These are phyloP conservation scores for Aspergillus floridensis DNA, from an alignment of 2,329 filamentous ascomycete genomes.

Conservation along the genomic window DNA sequence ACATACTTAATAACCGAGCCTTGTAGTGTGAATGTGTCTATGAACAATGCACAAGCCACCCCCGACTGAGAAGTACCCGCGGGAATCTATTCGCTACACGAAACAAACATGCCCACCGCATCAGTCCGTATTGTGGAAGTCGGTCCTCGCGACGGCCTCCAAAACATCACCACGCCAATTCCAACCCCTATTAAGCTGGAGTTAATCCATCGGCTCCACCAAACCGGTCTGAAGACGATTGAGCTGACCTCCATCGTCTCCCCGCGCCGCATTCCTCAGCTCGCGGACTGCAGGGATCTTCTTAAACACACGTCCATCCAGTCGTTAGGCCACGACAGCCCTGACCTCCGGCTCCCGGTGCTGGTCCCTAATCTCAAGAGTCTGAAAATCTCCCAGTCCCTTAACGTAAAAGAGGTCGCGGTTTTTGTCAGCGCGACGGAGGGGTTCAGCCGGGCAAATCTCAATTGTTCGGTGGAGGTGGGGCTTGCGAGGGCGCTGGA, in stretches of 20 bases:
- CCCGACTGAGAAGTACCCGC: too few species aligned
- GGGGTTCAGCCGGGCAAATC: conserved; percentile 44
- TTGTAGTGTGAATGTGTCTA: too few species aligned
- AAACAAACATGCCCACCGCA: not conserved
- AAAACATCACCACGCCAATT: conserved; percentile 75
- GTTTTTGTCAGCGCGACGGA: conserved; percentile 45
- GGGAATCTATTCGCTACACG: not conserved
- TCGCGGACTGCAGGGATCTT: conserved; percentile 42
- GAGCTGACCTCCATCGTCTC: conserved; percentile 81
- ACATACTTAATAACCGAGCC: too few species aligned
- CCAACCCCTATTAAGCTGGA: conserved; percentile 72
- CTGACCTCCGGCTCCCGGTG: conserved; percentile 33
- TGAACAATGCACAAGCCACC: too few species aligned
- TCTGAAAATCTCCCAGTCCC: conserved; percentile 56
- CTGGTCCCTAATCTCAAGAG: conserved; percentile 44
- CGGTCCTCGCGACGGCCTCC: conserved; percentile 79
- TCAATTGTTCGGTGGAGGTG: conserved; percentile 41
- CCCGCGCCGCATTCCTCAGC: conserved; percentile 81
- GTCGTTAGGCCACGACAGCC: conserved; percentile 53
- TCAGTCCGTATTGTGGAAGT: conserved; percentile 66
- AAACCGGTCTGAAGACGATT: conserved; percentile 68
- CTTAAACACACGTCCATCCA: conserved; percentile 16
- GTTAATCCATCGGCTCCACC: conserved; percentile 66
- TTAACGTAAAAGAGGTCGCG: conserved; percentile 38
- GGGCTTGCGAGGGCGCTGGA: conserved; percentile 34